Conservation (phyloP, 2,329 filamentous ascomycete genomes). For the Paecilomyces variotii region DNA sequence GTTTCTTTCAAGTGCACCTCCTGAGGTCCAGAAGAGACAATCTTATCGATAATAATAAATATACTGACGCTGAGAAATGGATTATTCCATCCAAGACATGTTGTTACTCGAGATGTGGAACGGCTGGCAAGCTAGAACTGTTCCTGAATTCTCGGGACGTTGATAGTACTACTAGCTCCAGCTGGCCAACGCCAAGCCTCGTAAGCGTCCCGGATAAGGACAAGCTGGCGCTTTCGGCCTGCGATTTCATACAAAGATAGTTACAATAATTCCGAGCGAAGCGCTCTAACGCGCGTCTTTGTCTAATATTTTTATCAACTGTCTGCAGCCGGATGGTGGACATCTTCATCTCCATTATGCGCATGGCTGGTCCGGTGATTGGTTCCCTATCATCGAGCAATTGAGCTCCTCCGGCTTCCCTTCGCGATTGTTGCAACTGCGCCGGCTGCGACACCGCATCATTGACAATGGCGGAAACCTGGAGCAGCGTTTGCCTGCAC, state of each 20-base stretch:
- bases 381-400: constrained; percentile 9
- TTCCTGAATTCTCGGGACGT: background rate
- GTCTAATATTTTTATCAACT: background rate
- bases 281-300: background rate
- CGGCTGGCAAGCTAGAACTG: background rate
- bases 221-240: constrained; percentile 1
- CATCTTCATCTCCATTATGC: background rate
- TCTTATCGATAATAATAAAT: background rate
- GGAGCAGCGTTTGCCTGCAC: constrained; percentile 22
- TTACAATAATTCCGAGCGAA: background rate
- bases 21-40: background rate
- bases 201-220: background rate
- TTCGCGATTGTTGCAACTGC: background rate
- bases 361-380: constrained; percentile 10
- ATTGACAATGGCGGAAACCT: constrained; percentile 18
- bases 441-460: background rate
- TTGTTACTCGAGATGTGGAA: background rate
- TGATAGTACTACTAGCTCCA: background rate
- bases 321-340: background rate
- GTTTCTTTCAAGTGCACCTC: background rate
- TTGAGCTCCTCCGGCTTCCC: constrained; percentile 8
- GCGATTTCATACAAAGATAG: background rate
- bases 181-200: background rate
- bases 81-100: background rate
- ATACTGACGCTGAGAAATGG: background rate